Percentiles rank a stretch among this genome's conserved stretches.
phyloP scores from a whole-genome alignment of 352 stramenopile genomes.

The Globisporangium cederbergense region DNA sequence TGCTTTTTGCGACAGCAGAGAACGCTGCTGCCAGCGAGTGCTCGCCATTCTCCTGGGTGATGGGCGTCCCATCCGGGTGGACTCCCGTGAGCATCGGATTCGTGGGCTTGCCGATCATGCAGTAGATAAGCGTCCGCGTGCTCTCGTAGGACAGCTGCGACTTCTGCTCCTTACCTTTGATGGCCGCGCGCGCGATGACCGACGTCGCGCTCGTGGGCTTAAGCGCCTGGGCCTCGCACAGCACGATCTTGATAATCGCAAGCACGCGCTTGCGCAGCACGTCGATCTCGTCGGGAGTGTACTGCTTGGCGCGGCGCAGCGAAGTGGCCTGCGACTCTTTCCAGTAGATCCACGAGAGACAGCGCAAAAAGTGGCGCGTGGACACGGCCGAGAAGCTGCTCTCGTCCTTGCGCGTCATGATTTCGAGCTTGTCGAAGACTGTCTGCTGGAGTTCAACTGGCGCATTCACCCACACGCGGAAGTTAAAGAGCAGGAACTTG shows the following conservation, averaged over 20 bases:
- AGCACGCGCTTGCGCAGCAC: conserved; percentile 61
- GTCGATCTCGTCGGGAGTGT: conserved; percentile 55
- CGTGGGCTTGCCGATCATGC: conserved; percentile 83
- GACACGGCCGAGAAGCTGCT: conserved; percentile 68
- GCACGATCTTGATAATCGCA: conserved; percentile 72
- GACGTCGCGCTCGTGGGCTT: conserved; percentile 38
- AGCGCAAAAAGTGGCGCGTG: conserved; percentile 78
- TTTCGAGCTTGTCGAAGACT: conserved; percentile 81
- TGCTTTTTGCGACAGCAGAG: conserved; percentile 48
- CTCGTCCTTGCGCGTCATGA: conserved; percentile 69
- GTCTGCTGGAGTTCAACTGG: conserved; percentile 61
- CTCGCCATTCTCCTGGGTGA: conserved; percentile 44
- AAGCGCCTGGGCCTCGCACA: conserved; percentile 63
- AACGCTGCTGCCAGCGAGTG: conserved; percentile 28
- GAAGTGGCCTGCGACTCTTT: conserved; percentile 37
- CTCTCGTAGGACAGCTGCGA: conserved; percentile 81
- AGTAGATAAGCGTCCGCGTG: conserved; percentile 79
- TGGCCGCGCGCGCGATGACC: conserved; percentile 40
- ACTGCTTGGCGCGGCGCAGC: conserved; percentile 48
- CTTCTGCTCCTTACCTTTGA: conserved; percentile 61
- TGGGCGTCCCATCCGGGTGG: conserved; percentile 59
- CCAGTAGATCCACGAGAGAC: conserved; percentile 84
- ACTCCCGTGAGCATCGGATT: conserved; percentile 63
- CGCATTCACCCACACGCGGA: conserved; percentile 81
- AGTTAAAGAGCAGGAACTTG: conserved; percentile 85